Percentiles rank a stretch among this genome's conserved stretches.
Conservation (phyloP, 2,329 filamentous ascomycete species). For the Lecanicillium sp. region DNA sequence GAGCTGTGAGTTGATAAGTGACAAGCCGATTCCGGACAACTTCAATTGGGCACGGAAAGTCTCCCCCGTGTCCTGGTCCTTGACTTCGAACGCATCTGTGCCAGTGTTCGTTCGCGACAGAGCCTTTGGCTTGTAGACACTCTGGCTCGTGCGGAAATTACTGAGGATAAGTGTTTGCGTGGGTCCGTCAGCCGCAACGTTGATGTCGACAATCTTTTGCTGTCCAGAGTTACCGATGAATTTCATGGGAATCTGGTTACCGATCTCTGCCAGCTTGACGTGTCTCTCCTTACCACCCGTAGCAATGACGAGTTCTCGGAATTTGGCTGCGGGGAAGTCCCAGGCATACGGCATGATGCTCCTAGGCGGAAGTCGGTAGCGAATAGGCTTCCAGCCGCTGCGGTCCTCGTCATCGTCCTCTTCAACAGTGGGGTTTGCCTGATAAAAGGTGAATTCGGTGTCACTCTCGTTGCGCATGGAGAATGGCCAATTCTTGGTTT, state of each 20-base stretch:
- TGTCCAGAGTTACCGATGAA: constrained; percentile 61
- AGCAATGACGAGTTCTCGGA: constrained; percentile 79
- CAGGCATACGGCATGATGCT: constrained; percentile 99
- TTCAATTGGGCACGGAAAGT: constrained; percentile 86
- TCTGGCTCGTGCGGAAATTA: constrained; percentile 89
- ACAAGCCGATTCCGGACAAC: constrained; percentile 85
- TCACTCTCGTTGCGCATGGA: constrained; percentile 99
- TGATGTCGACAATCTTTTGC: constrained; percentile 91
- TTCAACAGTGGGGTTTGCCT: constrained; percentile 86
- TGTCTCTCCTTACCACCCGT: constrained; percentile 59
- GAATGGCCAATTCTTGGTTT: constrained; percentile 95
- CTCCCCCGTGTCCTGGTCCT: constrained; percentile 79
- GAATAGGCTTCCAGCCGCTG: constrained; percentile 85
- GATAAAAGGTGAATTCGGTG: constrained; percentile 92
- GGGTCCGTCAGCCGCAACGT: constrained; percentile 89
- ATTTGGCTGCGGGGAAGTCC: constrained; percentile 98
- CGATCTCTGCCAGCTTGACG: constrained; percentile 93
- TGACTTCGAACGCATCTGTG: constrained; percentile 75
- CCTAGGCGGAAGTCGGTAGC: constrained; percentile 83
- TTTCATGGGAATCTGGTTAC: constrained; percentile 92
- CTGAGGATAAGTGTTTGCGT: constrained; percentile 92
- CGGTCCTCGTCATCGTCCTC: constrained; percentile 80
- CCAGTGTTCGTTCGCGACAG: constrained; percentile 42
- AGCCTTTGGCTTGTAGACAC: constrained; percentile 66
- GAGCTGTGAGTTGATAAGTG: constrained; percentile 85